Conservation (phyloP, 2,329 filamentous ascomycete species). For the Trichoderma endophyticum region DNA sequence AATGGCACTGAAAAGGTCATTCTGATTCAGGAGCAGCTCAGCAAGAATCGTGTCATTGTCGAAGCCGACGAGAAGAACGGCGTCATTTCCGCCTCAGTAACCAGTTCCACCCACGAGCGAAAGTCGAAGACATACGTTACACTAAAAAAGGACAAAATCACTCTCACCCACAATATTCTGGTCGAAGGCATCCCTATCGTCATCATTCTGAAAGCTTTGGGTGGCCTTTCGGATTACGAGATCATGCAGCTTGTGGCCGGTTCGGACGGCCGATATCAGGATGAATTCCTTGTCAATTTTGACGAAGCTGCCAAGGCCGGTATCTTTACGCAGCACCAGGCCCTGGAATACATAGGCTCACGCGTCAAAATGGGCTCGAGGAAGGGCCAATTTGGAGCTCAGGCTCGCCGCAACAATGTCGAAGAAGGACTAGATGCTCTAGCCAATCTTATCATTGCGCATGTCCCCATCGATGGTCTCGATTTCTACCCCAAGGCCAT, state of each 20-base stretch:
- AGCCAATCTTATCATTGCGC: conserved; percentile 88
- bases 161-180: conserved; percentile 87
- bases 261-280: conserved; percentile 82
- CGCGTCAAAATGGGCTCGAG: conserved; percentile 84
- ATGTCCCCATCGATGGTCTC: conserved; percentile 85
- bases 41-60: conserved; percentile 98
- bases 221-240: conserved; percentile 90
- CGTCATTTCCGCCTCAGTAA: conserved; percentile 92
- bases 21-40: conserved; percentile 94
- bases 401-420: conserved; percentile 71
- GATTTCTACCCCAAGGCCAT: conserved; percentile 97
- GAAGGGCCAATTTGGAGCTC: conserved; percentile 51
- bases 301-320: conserved; percentile 83
- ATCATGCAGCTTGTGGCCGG: conserved; percentile 90
- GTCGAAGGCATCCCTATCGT: conserved; percentile 94
- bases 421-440: conserved; percentile 92
- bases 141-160: conserved; percentile 88
- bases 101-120: conserved; percentile 93
- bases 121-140: conserved; percentile 98
- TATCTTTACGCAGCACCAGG: conserved; percentile 91
- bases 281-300: conserved; percentile 93
- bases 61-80: conserved; percentile 90
- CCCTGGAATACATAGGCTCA: conserved; percentile 84
- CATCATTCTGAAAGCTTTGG: conserved; percentile 87
- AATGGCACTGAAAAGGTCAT: conserved; percentile 99